Conservation (phyloP, 163 green algal species). For the Scenedesmus sp. region DNA sequence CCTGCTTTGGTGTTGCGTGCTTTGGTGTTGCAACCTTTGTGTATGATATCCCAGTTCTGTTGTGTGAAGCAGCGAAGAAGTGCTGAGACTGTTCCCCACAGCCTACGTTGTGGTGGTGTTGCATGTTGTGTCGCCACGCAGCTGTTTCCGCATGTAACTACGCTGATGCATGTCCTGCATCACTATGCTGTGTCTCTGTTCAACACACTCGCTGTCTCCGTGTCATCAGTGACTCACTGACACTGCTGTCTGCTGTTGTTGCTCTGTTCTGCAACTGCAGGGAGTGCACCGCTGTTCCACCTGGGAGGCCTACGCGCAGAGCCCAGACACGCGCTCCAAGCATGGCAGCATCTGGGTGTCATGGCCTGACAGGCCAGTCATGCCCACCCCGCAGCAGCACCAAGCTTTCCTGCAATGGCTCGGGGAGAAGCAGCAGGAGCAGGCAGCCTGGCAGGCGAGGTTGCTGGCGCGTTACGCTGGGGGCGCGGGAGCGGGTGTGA, state of each 20-base stretch:
- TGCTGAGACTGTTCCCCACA: too few relatives aligned
- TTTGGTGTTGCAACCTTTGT: neutral
- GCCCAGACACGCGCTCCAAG: neutral
- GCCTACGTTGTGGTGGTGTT: too few relatives aligned
- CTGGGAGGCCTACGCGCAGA: neutral
- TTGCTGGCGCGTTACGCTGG: neutral
- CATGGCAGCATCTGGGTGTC: neutral
- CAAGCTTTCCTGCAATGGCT: constrained; percentile 2
- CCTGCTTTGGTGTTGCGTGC: neutral
- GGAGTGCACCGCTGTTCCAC: neutral
- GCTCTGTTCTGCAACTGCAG: neutral
- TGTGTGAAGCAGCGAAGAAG: too few relatives aligned
- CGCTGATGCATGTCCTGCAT: too few relatives aligned
- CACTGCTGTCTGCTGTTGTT: neutral
- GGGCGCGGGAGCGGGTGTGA: neutral
- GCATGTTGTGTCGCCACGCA: too few relatives aligned
- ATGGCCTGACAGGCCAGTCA: neutral
- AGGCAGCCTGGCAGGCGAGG: neutral
- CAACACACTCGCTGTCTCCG: too few relatives aligned
- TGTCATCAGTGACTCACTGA: neutral
- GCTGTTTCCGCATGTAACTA: too few relatives aligned
- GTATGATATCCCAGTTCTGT: neutral
- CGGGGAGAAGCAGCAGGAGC: neutral
- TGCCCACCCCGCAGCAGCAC: constrained; percentile 2
- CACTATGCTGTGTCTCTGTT: too few relatives aligned